Evolutionary conservation across 768 basidiomycete species (phyloP).

Genomic region (Mrakia gelida): DNA sequence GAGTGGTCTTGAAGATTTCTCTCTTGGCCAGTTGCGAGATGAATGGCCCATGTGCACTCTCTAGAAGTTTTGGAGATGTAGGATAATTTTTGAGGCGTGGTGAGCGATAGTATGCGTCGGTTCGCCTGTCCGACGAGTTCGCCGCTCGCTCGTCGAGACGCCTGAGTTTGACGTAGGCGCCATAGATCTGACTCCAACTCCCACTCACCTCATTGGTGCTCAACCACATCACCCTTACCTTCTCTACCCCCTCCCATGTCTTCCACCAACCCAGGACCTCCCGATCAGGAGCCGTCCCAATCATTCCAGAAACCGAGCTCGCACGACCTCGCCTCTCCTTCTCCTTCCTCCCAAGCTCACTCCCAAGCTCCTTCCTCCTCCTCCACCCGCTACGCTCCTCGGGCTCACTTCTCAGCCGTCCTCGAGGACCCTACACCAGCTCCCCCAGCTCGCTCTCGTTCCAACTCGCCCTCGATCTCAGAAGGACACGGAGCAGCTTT

Average conservation of each 20-base stretch:
- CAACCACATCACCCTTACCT: neutral
- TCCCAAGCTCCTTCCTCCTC: neutral
- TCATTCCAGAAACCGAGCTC: neutral
- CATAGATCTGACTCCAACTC: neutral
- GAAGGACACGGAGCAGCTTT: neutral
- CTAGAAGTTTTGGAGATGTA: no score
- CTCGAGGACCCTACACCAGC: neutral
- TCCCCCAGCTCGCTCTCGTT: neutral
- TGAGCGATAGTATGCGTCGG: no score
- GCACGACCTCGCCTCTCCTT: neutral
- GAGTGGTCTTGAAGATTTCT: no score
- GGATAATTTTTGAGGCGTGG: no score
- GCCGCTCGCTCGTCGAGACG: no score
- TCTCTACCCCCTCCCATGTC: neutral
- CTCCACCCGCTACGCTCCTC: neutral
- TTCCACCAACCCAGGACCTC: neutral
- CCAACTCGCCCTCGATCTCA: neutral
- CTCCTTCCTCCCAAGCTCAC: neutral
- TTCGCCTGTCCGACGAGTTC: no score
- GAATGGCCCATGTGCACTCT: no score
- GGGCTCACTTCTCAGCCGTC: neutral
- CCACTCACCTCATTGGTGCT: neutral
- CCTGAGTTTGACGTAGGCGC: no score
- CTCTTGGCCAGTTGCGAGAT: no score
- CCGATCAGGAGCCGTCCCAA: neutral